Percentiles rank a stretch among this genome's conserved stretches.
phyloP scores from a whole-genome alignment of 2,329 filamentous ascomycete species.

The Chaetomiaceae sp. region DNA sequence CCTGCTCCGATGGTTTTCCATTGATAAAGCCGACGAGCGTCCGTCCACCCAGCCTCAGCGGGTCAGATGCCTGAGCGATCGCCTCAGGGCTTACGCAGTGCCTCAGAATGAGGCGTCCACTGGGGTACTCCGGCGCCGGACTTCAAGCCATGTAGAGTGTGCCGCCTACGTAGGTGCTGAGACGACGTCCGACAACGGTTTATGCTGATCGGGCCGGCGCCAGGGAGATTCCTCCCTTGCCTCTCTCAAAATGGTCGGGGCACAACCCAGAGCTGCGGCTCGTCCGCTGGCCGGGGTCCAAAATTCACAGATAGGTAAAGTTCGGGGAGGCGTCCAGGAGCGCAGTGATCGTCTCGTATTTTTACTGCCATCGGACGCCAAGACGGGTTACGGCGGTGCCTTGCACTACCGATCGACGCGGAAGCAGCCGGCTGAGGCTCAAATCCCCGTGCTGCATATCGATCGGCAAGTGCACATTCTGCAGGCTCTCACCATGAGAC shows the following conservation, averaged over 20 bases:
- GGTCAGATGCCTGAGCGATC: background rate
- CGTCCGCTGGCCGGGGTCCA: background rate
- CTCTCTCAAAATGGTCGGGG: background rate
- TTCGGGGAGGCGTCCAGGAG: background rate
- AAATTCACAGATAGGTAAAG: too few species aligned
- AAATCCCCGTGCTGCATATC: background rate
- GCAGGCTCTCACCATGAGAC: background rate
- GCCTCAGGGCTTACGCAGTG: background rate
- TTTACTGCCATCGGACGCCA: constrained; percentile 4
- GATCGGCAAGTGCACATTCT: background rate
- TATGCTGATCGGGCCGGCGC: too few species aligned
- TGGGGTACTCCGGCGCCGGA: constrained; percentile 7
- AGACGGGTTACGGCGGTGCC: constrained; percentile 1
- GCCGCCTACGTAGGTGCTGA: constrained; percentile 5
- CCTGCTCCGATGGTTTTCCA: background rate
- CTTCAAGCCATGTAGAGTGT: constrained; percentile 1
- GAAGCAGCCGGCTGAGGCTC: constrained; percentile 1
- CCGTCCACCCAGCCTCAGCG: background rate
- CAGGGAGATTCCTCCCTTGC: too few species aligned
- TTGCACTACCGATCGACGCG: constrained; percentile 4
- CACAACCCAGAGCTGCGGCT: background rate
- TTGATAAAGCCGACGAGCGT: constrained; percentile 2
- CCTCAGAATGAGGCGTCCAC: background rate
- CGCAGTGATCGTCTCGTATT: constrained; percentile 4
- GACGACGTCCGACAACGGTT: background rate